Base-by-base conservation (phyloP, 768 basidiomycete species). In the Coprinopsis sp. region DNA sequence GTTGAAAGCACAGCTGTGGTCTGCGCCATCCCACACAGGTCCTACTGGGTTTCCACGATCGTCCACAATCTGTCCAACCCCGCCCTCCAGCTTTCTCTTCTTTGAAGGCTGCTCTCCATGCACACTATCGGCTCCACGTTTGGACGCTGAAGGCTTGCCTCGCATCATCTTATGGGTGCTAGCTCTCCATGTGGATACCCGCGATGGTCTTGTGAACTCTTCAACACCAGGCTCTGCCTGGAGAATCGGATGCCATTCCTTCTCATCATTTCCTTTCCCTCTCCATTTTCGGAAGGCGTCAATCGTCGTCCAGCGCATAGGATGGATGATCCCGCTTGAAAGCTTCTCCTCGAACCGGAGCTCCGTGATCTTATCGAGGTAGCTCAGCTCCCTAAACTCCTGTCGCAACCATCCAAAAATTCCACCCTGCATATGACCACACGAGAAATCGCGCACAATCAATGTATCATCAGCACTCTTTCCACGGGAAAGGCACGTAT, bases 331-430 rank as follows among this genome's bases (percentile, higher is more conserved):
- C 1, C 8, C 18, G n/a, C 19, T 23, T 2, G 56, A 52, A 1
- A 68, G 40, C 19, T 24, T 38, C 0, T 49, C 38, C 19, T 61
- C 47, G 50, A 55, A 71, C 24, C 50, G 38, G 1, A 64, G 33
- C 1, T 28, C 24, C 0, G 64, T 70, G 1, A 72, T 61, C 8
- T 65, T 54, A 57, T 71, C 61, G 1, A 72, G 47, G 0, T 70
- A 28, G 40, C 72, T 64, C 0, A 70, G 49, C 28, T 69, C 65
- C 6, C 62, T 29, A 27, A 64, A 67, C 44, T 70, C 57, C 30
- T 60, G 56, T 13, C 44, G 10, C 1, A 60, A 27, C 13, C 41
- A 43, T 4, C 58, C 53, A 31, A 33, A 36, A 6, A 52, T 36
- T 6, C 38, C 40, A 4, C 51, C 40, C 10, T 36, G 40, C 14